phyloP scores from a whole-genome alignment of 176 grass and related monocot species.

The Tuctoria greenei region DNA sequence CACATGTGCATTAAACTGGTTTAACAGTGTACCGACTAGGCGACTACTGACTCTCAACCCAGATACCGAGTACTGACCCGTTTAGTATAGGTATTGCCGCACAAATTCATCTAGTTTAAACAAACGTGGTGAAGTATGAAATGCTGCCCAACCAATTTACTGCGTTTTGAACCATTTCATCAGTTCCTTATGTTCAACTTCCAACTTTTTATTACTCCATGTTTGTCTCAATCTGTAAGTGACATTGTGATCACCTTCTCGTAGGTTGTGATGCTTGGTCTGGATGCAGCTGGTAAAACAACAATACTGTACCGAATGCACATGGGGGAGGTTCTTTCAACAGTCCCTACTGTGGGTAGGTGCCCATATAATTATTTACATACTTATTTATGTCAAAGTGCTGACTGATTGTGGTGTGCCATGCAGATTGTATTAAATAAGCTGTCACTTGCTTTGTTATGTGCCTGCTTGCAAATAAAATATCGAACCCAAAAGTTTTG shows the following conservation, averaged over 20 bases:
- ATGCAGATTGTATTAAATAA: not conserved
- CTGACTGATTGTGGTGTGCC: not conserved
- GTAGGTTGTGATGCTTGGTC: slow-evolving; percentile 94
- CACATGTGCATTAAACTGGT: not conserved
- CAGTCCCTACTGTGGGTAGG: slow-evolving; percentile 87
- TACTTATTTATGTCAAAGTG: not conserved
- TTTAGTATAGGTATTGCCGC: too few relatives aligned
- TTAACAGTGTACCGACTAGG: not conserved
- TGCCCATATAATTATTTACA: slow-evolving; percentile 12
- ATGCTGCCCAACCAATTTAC: not conserved
- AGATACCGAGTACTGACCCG: not conserved
- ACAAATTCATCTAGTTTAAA: not conserved
- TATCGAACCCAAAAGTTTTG: not conserved
- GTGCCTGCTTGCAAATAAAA: not conserved
- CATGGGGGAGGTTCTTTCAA: slow-evolving; percentile 86
- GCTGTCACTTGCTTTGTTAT: not conserved
- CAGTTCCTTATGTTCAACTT: not conserved
- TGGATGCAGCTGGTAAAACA: slow-evolving; percentile 92
- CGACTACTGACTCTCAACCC: too few relatives aligned
- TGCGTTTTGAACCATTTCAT: not conserved
- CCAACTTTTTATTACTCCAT: not conserved
- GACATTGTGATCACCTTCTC: slow-evolving; percentile 22
- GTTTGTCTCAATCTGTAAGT: slow-evolving; percentile 15
- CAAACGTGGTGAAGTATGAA: not conserved
- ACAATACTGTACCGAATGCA: slow-evolving; percentile 86